Conservation (phyloP, 2,329 filamentous ascomycete species). For the Hyphodiscus sp. region DNA sequence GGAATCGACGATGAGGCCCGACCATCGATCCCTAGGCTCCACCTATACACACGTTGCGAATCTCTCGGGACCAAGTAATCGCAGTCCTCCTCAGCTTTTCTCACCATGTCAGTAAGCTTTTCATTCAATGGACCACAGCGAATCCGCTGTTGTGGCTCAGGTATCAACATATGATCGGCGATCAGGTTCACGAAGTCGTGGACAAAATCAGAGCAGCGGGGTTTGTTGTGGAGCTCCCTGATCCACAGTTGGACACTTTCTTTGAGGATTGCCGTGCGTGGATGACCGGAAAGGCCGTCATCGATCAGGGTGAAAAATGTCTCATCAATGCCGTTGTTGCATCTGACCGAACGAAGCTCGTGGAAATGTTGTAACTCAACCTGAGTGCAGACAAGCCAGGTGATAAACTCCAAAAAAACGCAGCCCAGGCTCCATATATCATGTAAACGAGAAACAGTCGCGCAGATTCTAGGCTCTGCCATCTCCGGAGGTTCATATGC, state of each 20-base stretch:
- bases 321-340: background rate
- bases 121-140: constrained; percentile 1
- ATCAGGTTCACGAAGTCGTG: constrained; percentile 12
- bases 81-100: background rate
- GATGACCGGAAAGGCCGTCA: background rate
- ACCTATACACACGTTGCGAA: background rate
- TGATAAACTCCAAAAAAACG: constrained; percentile 31
- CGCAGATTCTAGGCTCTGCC: constrained; percentile 12
- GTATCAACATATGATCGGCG: constrained; percentile 3
- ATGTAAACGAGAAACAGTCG: constrained; percentile 29
- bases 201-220: constrained; percentile 6
- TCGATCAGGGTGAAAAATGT: constrained; percentile 4
- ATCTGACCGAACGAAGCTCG: background rate
- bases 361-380: background rate
- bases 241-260: constrained; percentile 8
- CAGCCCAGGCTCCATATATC: constrained; percentile 34
- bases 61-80: constrained; percentile 2
- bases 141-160: constrained; percentile 5
- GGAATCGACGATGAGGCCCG: background rate
- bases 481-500: constrained; percentile 36
- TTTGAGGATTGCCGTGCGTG: background rate
- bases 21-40: background rate
- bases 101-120: background rate
- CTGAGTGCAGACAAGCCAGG: constrained; percentile 22
- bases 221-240: constrained; percentile 3